Evolutionary conservation across 2,329 filamentous ascomycete genomes (phyloP).

Genomic region (Phaeosphaeriaceae sp.): DNA sequence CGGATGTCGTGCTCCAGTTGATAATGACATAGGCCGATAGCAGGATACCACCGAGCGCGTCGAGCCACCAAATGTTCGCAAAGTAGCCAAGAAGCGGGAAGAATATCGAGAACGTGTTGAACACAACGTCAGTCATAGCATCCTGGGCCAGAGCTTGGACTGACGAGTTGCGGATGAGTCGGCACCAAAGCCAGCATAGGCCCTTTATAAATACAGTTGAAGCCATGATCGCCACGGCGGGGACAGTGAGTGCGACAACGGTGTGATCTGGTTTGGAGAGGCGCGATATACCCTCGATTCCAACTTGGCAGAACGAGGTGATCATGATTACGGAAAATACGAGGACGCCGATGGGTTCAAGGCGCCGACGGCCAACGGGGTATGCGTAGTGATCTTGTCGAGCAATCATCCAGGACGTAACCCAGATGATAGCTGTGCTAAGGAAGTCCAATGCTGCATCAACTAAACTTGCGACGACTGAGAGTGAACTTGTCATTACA

Average conservation of each 20-base stretch:
- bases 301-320: constrained; percentile 81
- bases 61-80: constrained; percentile 80
- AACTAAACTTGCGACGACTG: constrained; percentile 78
- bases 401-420: constrained; percentile 75
- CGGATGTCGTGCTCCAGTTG: constrained; percentile 77
- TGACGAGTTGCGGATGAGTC: constrained; percentile 82
- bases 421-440: constrained; percentile 81
- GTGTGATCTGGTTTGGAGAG: constrained; percentile 66
- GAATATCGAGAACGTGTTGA: constrained; percentile 87
- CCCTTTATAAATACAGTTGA: constrained; percentile 83
- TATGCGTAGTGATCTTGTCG: constrained; percentile 77
- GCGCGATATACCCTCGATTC: constrained; percentile 70
- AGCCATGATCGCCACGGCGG: constrained; percentile 81
- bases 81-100: constrained; percentile 84
- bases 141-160: constrained; percentile 79
- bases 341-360: constrained; percentile 81
- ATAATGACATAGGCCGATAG: constrained; percentile 80
- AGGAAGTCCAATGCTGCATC: constrained; percentile 83
- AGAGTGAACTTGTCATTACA: constrained; percentile 78
- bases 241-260: constrained; percentile 73
- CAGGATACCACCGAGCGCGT: constrained; percentile 77
- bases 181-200: constrained; percentile 85
- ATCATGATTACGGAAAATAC: constrained; percentile 87
- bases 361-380: constrained; percentile 75
- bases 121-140: constrained; percentile 78